These are phyloP conservation scores for Quercus phellos DNA, from an alignment of 331 rosid genomes.

Conservation along the genomic window DNA sequence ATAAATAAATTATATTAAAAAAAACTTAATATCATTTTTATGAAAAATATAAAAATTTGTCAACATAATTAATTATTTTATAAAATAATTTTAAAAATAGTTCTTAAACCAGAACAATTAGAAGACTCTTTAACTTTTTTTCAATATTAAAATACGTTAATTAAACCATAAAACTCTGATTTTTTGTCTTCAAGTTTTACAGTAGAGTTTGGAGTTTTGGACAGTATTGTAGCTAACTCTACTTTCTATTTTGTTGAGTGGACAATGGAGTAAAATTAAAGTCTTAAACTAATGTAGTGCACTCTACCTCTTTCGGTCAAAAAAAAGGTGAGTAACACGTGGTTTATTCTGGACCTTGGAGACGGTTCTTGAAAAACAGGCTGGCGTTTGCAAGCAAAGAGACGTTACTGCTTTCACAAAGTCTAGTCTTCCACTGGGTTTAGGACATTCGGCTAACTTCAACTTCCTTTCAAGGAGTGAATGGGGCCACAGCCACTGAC, in stretches of 20 bases:
- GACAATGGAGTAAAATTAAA: too few relatives aligned
- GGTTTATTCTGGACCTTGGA: neutral
- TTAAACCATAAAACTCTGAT: too few relatives aligned
- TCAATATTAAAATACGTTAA: too few relatives aligned
- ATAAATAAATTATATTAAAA: too few relatives aligned
- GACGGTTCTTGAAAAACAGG: constrained; percentile 14
- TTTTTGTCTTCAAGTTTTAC: neutral
- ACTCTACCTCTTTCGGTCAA: too few relatives aligned
- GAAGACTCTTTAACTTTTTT: accelerated
- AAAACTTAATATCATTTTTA: accelerated
- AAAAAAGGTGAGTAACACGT: neutral
- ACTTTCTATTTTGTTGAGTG: neutral
- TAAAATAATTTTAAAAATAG: too few relatives aligned
- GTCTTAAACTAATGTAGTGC: too few relatives aligned
- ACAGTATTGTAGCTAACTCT: neutral
- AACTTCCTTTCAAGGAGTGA: neutral
- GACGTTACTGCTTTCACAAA: neutral
- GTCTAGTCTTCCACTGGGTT: neutral
- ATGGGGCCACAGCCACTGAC: too few relatives aligned
- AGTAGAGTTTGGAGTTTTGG: neutral
- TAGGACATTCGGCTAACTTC: neutral
- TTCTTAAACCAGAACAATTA: accelerated
- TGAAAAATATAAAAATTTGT: too few relatives aligned
- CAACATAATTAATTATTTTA: too few relatives aligned
- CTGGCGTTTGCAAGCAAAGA: constrained; percentile 23